A percentile compares a stretch with the other conserved stretches of the same genome.
Evolutionary conservation across 2,329 filamentous ascomycete genomes (phyloP).

Genomic region (Apiospora aurea): DNA sequence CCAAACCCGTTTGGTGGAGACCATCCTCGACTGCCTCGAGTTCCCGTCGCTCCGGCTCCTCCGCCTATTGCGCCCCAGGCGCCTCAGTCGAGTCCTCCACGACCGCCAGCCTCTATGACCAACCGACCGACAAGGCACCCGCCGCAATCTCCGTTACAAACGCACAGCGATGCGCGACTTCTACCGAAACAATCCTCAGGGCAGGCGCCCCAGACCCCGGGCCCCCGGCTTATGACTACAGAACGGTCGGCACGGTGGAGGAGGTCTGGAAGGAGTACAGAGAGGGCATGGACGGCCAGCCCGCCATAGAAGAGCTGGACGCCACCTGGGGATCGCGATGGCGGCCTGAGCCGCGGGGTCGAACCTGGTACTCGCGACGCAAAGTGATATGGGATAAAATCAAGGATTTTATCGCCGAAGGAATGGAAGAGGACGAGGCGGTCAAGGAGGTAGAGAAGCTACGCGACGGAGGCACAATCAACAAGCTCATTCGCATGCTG

Average conservation of each 20-base stretch:
- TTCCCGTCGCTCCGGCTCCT: conserved; percentile 35
- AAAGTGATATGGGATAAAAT: conserved; percentile 51
- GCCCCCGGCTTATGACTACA: conserved; percentile 44
- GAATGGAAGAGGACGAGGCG: conserved; percentile 44
- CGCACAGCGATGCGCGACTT: conserved; percentile 34
- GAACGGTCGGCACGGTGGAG: conserved; percentile 44
- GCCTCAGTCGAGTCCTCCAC: conserved; percentile 32
- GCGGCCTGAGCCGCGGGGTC: conserved; percentile 46
- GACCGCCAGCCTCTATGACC: conserved; percentile 22
- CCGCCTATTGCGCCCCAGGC: conserved; percentile 35
- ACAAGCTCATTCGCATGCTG: conserved; percentile 46
- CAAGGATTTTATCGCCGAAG: conserved; percentile 45
- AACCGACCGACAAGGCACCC: conserved; percentile 37
- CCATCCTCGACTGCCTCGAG: conserved; percentile 34
- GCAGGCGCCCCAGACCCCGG: conserved; percentile 38
- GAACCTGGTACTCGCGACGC: conserved; percentile 47
- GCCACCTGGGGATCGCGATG: conserved; percentile 45
- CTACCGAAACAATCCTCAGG: conserved; percentile 35
- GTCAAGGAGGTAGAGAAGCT: conserved; percentile 46
- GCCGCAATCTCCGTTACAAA: conserved; percentile 37
- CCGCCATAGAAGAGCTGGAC: conserved; percentile 45
- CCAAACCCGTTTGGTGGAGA: conserved; percentile 15
- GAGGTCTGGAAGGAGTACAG: conserved; percentile 48
- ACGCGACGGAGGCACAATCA: conserved; percentile 45
- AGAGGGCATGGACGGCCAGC: conserved; percentile 45